phyloP scores from a whole-genome alignment of 306 rosid species.

The Clitoria ternatea region DNA sequence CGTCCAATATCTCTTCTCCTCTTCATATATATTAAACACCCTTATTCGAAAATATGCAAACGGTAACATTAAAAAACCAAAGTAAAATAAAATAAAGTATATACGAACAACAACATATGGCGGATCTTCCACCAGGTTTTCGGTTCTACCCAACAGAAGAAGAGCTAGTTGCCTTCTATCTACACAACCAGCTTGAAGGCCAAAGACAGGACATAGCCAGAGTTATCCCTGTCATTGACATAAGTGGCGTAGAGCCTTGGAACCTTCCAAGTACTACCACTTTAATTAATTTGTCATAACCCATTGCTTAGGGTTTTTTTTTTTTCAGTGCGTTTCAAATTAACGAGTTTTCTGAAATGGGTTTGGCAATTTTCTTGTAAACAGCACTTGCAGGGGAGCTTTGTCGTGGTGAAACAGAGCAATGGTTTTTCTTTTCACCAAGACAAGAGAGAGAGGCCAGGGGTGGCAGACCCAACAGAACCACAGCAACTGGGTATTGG shows the following conservation, averaged over 20 bases:
- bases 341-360: neutral
- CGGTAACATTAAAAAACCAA: neutral
- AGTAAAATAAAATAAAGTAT: neutral
- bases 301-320: no score
- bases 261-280: slow-evolving; percentile 37
- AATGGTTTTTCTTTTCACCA: slow-evolving; percentile 74
- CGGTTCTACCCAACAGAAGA: slow-evolving; percentile 84
- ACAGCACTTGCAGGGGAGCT: slow-evolving; percentile 58
- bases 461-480: slow-evolving; percentile 72
- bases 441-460: slow-evolving; percentile 66
- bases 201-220: slow-evolving; percentile 21
- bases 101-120: slow-evolving; percentile 18
- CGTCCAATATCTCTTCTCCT: slow-evolving; percentile 8
- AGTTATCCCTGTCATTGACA: slow-evolving; percentile 49
- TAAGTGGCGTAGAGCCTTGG: slow-evolving; percentile 58
- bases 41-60: neutral
- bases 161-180: slow-evolving; percentile 57
- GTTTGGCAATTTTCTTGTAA: neutral
- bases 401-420: slow-evolving; percentile 62
- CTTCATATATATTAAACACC: neutral
- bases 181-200: slow-evolving; percentile 52
- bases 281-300: no score
- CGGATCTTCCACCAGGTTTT: slow-evolving; percentile 44
- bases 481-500: slow-evolving; percentile 70
- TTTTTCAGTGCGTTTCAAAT: neutral